Percentiles rank a stretch among this genome's conserved stretches.
phyloP scores from a whole-genome alignment of 1,139 yeast genomes.

The Eremothecium gossypii region DNA sequence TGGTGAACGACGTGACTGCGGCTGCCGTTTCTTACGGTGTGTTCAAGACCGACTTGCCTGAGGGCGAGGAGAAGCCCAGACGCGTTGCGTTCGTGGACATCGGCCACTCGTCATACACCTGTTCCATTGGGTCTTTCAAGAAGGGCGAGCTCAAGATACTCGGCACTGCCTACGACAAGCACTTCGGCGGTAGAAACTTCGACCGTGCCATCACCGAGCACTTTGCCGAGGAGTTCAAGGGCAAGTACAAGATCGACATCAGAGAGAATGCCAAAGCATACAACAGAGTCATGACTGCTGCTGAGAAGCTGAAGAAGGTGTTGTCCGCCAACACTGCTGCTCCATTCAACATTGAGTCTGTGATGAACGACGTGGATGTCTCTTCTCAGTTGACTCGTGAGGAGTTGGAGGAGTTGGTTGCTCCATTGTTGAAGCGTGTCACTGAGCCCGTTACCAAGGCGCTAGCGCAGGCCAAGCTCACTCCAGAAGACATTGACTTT shows the following conservation, averaged over 20 bases:
- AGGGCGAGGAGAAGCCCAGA: conserved; percentile 65
- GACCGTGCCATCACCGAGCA: conserved; percentile 91
- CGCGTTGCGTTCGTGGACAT: conserved; percentile 90
- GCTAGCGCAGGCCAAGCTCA: conserved; percentile 66
- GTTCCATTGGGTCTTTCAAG: conserved; percentile 83
- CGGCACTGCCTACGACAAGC: conserved; percentile 88
- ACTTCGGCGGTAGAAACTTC: conserved; percentile 97
- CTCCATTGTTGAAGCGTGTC: conserved; percentile 71
- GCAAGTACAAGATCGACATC: conserved; percentile 89
- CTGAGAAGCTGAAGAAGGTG: conserved; percentile 92
- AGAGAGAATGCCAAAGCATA: conserved; percentile 88
- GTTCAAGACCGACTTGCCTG: conserved; percentile 89
- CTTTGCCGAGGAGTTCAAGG: conserved; percentile 85
- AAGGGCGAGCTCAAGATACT: conserved; percentile 92
- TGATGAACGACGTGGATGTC: conserved; percentile 95
- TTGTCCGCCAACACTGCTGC: conserved; percentile 93
- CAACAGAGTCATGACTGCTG: conserved; percentile 82
- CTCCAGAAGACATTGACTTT: conserved; percentile 68
- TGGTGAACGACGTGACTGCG: conserved; percentile 94
- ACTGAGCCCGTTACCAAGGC: conserved; percentile 74
- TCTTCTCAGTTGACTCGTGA: conserved; percentile 85
- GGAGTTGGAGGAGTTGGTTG: conserved; percentile 80
- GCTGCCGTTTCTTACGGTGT: conserved; percentile 99
- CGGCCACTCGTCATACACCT: conserved; percentile 94
- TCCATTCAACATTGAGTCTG: conserved; percentile 90